Evolutionary conservation across 352 stramenopile species (phyloP).

Genomic region (Blastocystis sp.): DNA sequence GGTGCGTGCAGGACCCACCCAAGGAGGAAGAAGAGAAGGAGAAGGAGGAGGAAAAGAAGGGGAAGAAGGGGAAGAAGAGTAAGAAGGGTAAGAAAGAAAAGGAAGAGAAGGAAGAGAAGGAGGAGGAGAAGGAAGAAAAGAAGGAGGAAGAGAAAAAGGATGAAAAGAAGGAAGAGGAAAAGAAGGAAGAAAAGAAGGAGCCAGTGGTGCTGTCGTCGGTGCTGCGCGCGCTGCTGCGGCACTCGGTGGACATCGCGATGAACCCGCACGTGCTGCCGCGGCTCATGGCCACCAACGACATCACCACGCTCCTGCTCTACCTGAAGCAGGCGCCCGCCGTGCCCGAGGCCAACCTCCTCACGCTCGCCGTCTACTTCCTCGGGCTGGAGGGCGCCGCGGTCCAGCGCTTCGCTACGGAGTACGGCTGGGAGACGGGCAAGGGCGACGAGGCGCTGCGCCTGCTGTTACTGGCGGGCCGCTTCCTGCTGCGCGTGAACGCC

Average conservation of each 20-base stretch:
- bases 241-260: slow-evolving; percentile 21
- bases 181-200: not conserved
- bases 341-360: slow-evolving; percentile 11
- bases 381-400: not conserved
- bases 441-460: not conserved
- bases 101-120: no score
- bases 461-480: not conserved
- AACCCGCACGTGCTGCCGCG: slow-evolving; percentile 11
- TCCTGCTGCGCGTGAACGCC: slow-evolving; percentile 8
- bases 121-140: no score
- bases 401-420: not conserved
- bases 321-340: not conserved
- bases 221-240: not conserved
- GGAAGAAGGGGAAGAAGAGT: no score
- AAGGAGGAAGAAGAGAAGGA: no score
- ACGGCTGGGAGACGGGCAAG: not conserved
- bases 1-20: not conserved
- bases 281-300: slow-evolving; percentile 12
- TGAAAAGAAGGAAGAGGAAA: no score
- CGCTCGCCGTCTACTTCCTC: not conserved
- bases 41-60: no score
- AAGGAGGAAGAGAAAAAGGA: no score
- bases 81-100: no score
- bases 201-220: not conserved
- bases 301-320: slow-evolving; percentile 33